These are phyloP conservation scores for Rhizopus arrhizus DNA, from an alignment of 371 early-diverging fungal genomes.

Conservation along the genomic window DNA sequence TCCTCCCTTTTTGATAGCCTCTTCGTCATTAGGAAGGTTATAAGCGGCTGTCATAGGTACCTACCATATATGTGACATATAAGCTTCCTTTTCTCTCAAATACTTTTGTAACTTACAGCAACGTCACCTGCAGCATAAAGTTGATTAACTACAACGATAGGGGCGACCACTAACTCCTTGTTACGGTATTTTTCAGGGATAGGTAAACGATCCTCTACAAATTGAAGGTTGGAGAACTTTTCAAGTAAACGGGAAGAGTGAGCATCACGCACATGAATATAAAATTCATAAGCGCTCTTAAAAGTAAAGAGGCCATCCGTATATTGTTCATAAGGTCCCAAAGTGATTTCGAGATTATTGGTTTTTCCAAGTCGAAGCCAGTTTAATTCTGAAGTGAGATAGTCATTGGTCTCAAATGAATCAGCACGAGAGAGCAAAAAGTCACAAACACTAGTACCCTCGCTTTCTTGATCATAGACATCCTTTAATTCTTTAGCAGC, in stretches of 20 bases:
- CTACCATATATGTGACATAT: constrained; percentile 10
- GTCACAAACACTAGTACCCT: constrained; percentile 52
- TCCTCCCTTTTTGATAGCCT: constrained; percentile 72
- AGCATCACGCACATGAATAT: constrained; percentile 77
- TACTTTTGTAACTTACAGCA: constrained; percentile 51
- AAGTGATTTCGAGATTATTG: constrained; percentile 67
- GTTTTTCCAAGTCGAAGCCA: constrained; percentile 72
- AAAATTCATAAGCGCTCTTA: constrained; percentile 75
- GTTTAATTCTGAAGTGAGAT: constrained; percentile 70
- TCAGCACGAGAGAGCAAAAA: constrained; percentile 67
- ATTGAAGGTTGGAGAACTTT: constrained; percentile 72
- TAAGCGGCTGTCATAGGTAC: constrained; percentile 76
- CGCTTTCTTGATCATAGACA: constrained; percentile 9
- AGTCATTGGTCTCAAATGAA: constrained; percentile 67
- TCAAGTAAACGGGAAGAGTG: constrained; percentile 61
- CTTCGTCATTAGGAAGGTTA: constrained; percentile 84
- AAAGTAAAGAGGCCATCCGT: constrained; percentile 69
- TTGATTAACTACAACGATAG: constrained; percentile 82
- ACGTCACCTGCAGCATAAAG: constrained; percentile 76
- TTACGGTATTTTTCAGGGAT: constrained; percentile 76
- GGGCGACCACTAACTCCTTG: constrained; percentile 66
- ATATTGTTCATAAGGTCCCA: constrained; percentile 83
- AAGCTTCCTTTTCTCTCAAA: background rate
- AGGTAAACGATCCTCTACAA: constrained; percentile 73
- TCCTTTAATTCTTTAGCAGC: constrained; percentile 63